Conservation (phyloP, 306 rosid species). For the Quercus engelmannii region DNA sequence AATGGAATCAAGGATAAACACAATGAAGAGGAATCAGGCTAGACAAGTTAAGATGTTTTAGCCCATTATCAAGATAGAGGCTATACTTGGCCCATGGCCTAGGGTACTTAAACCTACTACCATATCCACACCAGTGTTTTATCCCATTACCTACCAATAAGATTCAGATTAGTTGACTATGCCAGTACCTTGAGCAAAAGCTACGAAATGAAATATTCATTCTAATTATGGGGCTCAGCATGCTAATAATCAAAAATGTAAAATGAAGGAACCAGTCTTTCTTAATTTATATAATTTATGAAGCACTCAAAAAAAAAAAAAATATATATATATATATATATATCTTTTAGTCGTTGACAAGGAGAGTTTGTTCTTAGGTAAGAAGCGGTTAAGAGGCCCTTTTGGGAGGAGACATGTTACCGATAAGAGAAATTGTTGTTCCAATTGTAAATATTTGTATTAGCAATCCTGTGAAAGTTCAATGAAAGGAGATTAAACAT, state of each 20-base stretch:
- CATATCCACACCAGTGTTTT: no score
- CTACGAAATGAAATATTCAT: not conserved
- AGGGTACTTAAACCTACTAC: no score
- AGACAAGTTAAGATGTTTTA: no score
- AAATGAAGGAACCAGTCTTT: not conserved
- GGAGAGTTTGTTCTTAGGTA: not conserved
- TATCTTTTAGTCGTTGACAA: not conserved
- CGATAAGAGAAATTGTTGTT: constrained; percentile 38
- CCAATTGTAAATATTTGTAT: constrained; percentile 25
- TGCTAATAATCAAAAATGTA: not conserved
- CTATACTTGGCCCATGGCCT: no score
- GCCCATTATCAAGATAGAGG: no score
- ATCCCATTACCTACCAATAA: no score
- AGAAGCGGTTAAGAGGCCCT: constrained; percentile 35
- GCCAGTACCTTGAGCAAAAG: not conserved
- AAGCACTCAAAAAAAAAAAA: not conserved
- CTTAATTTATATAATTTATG: not conserved
- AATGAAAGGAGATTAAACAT: not conserved
- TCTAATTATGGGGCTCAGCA: no score
- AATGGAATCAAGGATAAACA: no score
- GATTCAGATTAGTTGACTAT: not conserved
- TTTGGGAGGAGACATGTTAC: constrained; percentile 80
- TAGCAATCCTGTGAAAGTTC: constrained; percentile 41
- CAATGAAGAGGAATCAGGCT: no score
- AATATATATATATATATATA: not conserved